phyloP scores from a whole-genome alignment of 495 filamentous ascomycete species.

The Podospora conica region DNA sequence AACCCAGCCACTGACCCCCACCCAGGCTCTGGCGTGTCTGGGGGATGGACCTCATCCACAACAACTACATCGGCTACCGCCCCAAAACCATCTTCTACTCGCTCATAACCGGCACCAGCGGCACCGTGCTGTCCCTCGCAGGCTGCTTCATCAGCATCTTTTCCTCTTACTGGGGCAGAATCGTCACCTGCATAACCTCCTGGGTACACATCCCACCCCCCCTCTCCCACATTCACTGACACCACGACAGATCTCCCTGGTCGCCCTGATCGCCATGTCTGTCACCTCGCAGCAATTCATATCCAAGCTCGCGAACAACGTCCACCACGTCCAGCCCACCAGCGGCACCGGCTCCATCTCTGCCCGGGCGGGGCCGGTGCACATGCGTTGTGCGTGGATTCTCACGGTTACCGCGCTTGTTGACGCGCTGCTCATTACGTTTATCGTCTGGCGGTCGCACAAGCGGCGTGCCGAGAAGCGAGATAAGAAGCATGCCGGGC shows the following conservation, averaged over 20 bases:
- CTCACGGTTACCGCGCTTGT: not conserved
- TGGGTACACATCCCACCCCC: not conserved
- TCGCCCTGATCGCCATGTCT: not conserved
- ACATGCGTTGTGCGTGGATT: not conserved
- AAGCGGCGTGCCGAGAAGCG: not conserved
- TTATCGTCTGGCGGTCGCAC: not conserved
- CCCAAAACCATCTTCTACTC: slow-evolving; percentile 4
- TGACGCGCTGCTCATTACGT: not conserved
- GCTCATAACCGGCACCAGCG: not conserved
- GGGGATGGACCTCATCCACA: slow-evolving; percentile 4
- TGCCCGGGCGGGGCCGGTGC: not conserved
- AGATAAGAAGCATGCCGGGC: not conserved
- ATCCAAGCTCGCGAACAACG: not conserved
- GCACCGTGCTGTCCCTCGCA: not conserved
- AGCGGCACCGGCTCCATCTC: not conserved
- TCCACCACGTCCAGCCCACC: not conserved
- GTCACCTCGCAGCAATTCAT: not conserved
- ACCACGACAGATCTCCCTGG: not conserved
- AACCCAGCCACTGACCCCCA: not conserved
- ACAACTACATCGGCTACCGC: slow-evolving; percentile 3
- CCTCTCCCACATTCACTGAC: not conserved
- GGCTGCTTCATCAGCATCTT: not conserved
- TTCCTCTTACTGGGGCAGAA: not conserved
- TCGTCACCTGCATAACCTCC: not conserved
- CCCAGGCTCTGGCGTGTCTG: slow-evolving; percentile 6